These are phyloP conservation scores for Lunularia cruciata DNA, from an alignment of 225 moss, liverwort and hornwort genomes.

Conservation along the genomic window DNA sequence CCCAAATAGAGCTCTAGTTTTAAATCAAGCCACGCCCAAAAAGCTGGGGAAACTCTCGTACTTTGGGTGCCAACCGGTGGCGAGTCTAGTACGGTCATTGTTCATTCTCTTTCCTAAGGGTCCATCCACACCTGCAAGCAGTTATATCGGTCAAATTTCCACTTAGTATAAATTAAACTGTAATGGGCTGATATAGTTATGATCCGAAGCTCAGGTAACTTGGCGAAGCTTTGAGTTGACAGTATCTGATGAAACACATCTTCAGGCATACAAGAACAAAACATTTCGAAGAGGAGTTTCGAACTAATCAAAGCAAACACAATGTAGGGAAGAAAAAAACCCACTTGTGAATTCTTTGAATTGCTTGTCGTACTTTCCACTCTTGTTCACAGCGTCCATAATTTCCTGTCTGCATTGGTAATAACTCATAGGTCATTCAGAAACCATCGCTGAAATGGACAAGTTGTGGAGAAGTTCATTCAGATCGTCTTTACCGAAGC, in stretches of 20 bases:
- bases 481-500: too few relatives aligned
- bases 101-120: conserved; percentile 90
- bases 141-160: background rate
- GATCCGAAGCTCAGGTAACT: too few relatives aligned
- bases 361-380: conserved; percentile 75
- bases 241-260: too few relatives aligned
- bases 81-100: conserved; percentile 56
- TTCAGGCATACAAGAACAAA: too few relatives aligned
- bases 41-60: conserved; percentile 69
- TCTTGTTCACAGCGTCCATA: conserved; percentile 59
- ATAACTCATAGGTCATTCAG: too few relatives aligned
- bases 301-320: background rate
- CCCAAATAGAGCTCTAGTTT: too few relatives aligned
- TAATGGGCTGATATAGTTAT: too few relatives aligned
- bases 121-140: conserved; percentile 67
- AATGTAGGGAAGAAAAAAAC: background rate
- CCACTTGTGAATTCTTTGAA: conserved; percentile 74
- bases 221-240: too few relatives aligned
- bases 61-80: conserved; percentile 81
- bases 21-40: too few relatives aligned
- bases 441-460: too few relatives aligned
- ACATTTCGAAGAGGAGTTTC: background rate
- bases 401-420: conserved; percentile 63
- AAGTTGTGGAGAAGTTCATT: too few relatives aligned
- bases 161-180: too few relatives aligned